Percentiles rank a stretch among this genome's conserved stretches.
phyloP scores from a whole-genome alignment of 306 rosid genomes.

The Carpinus viminea region DNA sequence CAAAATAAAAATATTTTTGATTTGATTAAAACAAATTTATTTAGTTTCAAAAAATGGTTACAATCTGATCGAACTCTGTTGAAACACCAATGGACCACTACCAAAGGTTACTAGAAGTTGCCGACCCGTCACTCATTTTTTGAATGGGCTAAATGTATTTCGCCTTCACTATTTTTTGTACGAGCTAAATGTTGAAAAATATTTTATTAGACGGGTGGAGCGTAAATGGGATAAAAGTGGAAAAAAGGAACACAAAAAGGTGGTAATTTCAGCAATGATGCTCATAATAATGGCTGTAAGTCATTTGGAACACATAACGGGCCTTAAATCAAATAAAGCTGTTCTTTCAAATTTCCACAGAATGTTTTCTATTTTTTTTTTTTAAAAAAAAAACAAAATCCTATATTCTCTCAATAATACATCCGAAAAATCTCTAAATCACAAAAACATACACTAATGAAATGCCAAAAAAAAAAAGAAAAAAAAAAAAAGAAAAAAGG shows the following conservation, averaged over 20 bases:
- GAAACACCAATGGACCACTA: too few relatives aligned
- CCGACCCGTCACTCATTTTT: too few relatives aligned
- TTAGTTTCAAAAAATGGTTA: too few relatives aligned
- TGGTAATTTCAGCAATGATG: slow-evolving; percentile 59
- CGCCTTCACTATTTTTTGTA: too few relatives aligned
- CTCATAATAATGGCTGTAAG: slow-evolving; percentile 37
- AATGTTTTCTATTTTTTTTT: slow-evolving; percentile 34
- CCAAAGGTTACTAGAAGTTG: too few relatives aligned
- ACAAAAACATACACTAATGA: slow-evolving; percentile 24
- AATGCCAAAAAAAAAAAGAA: slow-evolving; percentile 23
- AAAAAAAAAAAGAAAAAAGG: background rate
- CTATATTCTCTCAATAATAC: slow-evolving; percentile 56
- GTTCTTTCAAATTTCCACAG: slow-evolving; percentile 34
- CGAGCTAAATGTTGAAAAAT: too few relatives aligned
- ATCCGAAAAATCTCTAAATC: slow-evolving; percentile 36
- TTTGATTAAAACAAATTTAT: too few relatives aligned
- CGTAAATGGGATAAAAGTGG: slow-evolving; percentile 30
- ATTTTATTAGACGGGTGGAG: background rate
- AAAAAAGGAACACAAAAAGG: slow-evolving; percentile 25
- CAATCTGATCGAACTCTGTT: too few relatives aligned
- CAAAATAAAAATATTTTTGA: too few relatives aligned
- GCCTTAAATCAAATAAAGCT: slow-evolving; percentile 5
- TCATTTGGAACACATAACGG: slow-evolving; percentile 26
- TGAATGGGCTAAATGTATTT: too few relatives aligned
- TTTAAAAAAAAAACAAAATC: slow-evolving; percentile 34